Conservation (phyloP, 768 basidiomycete species). For the Boletus vinaceobasis region DNA sequence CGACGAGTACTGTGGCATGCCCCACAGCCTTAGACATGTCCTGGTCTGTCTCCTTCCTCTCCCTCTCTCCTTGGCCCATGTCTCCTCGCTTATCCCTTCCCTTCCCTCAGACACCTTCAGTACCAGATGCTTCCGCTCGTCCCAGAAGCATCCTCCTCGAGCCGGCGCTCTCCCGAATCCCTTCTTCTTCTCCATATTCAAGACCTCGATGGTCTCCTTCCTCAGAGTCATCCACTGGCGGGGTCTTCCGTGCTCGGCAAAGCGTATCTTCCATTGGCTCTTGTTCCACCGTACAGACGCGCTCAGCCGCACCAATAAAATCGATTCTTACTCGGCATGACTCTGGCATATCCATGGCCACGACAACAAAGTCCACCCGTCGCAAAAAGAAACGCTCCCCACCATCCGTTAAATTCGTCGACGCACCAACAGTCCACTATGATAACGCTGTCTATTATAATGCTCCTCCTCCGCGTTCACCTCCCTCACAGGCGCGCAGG, state of each 20-base stretch:
- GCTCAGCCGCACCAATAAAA: conserved; percentile 34
- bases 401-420: conserved; percentile 67
- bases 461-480: conserved; percentile 13
- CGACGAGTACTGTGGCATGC: conserved; percentile 29
- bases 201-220: conserved; percentile 17
- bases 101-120: conserved; percentile 23
- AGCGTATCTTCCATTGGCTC: conserved; percentile 40
- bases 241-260: conserved; percentile 28
- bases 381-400: conserved; percentile 32
- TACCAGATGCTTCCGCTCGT: conserved; percentile 10
- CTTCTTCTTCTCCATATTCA: conserved; percentile 19
- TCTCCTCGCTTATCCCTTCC: conserved; percentile 1
- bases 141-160: conserved; percentile 31
- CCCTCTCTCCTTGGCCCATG: background rate
- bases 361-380: conserved; percentile 24
- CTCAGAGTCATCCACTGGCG: conserved; percentile 16
- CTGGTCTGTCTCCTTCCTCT: conserved; percentile 20
- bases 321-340: conserved; percentile 57
- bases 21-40: conserved; percentile 27
- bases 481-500: conserved; percentile 7
- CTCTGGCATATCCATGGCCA: conserved; percentile 45
- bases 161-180: conserved; percentile 2
- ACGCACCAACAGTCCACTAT: conserved; percentile 60
- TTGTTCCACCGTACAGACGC: conserved; percentile 29
- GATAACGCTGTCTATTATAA: conserved; percentile 12